Evolutionary conservation across 805 yeast genomes (phyloP), one percentile per base, ranked within the genome.

Genomic region (Candida lessepsii): DNA sequence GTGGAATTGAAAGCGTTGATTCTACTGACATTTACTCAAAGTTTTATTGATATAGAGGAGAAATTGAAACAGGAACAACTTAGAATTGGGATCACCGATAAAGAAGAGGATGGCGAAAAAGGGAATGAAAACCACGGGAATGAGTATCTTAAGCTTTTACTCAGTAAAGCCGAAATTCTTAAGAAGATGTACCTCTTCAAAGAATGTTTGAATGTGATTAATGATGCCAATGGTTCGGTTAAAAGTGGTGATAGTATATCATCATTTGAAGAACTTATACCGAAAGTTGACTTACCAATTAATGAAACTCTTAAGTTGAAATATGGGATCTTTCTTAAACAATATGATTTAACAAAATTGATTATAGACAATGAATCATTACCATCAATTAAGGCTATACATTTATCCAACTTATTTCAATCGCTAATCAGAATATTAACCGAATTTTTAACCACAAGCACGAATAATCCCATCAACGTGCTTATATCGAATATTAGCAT

Each of bases 21-120:
- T 4, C 16, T 47, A n/a, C 19, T 18, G 18, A 29, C 47, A 8
- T 30, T 51, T 63, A 5, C 61, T 62, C 17, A 48, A 82, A 18
- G 83, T 78, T 51, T 58, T 61, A 4, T 72, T 76, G 5, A 53
- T 83, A 1, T 47, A 19, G 27, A 32, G n/a, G 20, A 19, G 3
- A 32, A 19, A 13, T 21, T 32, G 15, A 21, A 20, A 9, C 24
- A 32, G 14, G 27, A n/a, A 8, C 28, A 32, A 13, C 19, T 18
- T 8, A 29, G 17, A 11, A 24, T 5, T 10, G 4, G n/a, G 10
- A 24, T 7, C 9, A 20, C 6, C 9, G 21, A 14, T 7, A 15
- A n/a, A 5, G 8, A 27, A 14, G 29, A 4, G 10, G 17, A 13
- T 13, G 8, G 3, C 9, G 18, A 27, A 16, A 16, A 11, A 20